These are phyloP conservation scores for Rhododendron simsii DNA, from an alignment of 148 eudicot genomes.

Conservation along the genomic window DNA sequence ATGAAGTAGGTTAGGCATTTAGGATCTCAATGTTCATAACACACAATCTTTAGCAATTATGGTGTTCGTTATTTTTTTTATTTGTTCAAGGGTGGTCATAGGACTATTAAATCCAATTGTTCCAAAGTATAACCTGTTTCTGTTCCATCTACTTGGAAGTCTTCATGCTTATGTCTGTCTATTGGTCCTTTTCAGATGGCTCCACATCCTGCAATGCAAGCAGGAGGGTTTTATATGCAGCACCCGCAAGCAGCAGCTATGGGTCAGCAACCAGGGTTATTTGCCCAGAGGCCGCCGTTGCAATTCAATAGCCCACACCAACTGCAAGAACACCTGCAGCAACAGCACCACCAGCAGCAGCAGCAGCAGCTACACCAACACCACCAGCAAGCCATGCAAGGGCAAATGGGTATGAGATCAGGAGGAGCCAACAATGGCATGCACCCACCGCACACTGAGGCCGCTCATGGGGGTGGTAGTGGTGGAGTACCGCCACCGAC, in stretches of 20 bases:
- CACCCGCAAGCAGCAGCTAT: conserved; percentile 69
- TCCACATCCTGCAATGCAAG: conserved; percentile 82
- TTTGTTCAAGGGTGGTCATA: neutral
- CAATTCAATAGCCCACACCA: conserved; percentile 58
- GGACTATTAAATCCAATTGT: neutral
- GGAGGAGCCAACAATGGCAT: conserved; percentile 43
- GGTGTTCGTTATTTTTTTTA: neutral
- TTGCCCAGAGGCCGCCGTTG: conserved; percentile 57
- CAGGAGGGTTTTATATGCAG: conserved; percentile 84
- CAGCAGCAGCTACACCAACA: conserved; percentile 31
- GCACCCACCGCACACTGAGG: conserved; percentile 46
- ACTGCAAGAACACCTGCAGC: conserved; percentile 50
- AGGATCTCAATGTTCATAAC: neutral
- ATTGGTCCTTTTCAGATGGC: conserved; percentile 45
- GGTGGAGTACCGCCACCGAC: conserved; percentile 25
- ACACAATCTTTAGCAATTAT: neutral
- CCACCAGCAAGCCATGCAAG: conserved; percentile 50
- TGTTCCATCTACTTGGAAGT: neutral
- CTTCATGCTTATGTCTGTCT: neutral
- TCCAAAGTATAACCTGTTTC: neutral
- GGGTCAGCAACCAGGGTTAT: conserved; percentile 66
- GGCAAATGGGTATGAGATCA: conserved; percentile 50
- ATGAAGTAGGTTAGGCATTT: neutral
- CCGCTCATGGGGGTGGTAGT: conserved; percentile 32
- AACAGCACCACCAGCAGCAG: conserved; percentile 21